Base-by-base conservation (phyloP, 208 protist genomes). In the Trypanosoma brucei region DNA sequence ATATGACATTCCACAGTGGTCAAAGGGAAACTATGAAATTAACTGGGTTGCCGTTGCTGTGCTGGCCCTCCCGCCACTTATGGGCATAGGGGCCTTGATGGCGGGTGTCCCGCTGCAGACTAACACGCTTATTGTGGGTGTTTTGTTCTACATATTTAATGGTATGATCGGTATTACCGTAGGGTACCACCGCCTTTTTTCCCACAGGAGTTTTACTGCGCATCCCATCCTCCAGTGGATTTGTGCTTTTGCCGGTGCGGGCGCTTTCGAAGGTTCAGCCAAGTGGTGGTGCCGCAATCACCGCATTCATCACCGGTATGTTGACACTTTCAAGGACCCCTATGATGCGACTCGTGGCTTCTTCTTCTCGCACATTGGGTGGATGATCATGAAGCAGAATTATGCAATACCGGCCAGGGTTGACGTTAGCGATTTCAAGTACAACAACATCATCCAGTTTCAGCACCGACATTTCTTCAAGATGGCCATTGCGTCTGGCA, bases 341-440 rank as follows among this genome's bases (percentile, higher is more conserved):
- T 94, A 97, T 75, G 91, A 96, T 73, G 86, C 91, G 22, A 89
- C 79, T 52, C 81, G 88, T 51, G 86, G 86, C 33, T 96, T 97
- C 64, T 82, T 85, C 51, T 97, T 86, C 56, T 89, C 86, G 48
- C 93, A 96, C 78, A 80, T 94, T 59, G 93, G 91, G 7, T 97
- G 93, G 90, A 92, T 97, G 80, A 78, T 95, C 51, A 88, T 95
- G 73, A 94, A 96, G 82, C 90, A 94, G 75, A 84, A 94, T 65
- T 88, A 84, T 64, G 79, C 72, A 31, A 75, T 94, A 22, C 78
- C 83, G 9, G 84, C 84, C 22, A 84, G 84, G 62, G 89, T 95
- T 45, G 84, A 95, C 60, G 79, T 93, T 45, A 72, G 75, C 31
- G 91, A 97, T 81, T 86, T 91, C 68, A 79, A 85, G 59, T 79